phyloP scores from a whole-genome alignment of 1,284 basidiomycete genomes.

The Ceratorhiza oryzae-sativae region DNA sequence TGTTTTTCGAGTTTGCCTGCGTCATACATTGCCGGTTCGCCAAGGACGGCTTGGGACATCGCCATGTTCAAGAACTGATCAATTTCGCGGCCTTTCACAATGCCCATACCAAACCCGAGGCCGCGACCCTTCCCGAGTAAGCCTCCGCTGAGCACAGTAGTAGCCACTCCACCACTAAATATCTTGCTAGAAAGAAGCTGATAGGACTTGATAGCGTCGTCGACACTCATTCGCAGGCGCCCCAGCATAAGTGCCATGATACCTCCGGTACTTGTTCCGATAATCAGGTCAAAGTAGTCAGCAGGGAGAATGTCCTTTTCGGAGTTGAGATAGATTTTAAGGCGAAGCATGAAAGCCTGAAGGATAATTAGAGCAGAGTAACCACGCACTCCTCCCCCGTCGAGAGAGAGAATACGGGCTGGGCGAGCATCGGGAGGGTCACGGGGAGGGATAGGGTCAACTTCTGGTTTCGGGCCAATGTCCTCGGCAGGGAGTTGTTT shows the following conservation, averaged over 20 bases:
- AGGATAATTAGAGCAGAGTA: conserved; percentile 34
- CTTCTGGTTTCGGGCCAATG: background rate
- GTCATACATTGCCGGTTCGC: conserved; percentile 17
- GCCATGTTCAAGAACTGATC: conserved; percentile 4
- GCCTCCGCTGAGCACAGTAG: conserved; percentile 8
- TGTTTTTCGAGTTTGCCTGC: conserved; percentile 10
- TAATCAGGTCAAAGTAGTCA: conserved; percentile 30
- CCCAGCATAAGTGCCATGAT: conserved; percentile 51
- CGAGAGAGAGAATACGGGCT: conserved; percentile 25
- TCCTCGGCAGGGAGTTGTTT: background rate
- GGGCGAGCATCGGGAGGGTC: background rate
- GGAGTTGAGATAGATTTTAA: background rate
- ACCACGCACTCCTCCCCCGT: conserved; percentile 41
- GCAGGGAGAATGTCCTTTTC: conserved; percentile 1
- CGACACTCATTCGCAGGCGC: conserved; percentile 48
- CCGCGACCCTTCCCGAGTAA: conserved; percentile 4
- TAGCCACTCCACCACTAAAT: conserved; percentile 16
- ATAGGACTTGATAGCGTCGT: conserved; percentile 42
- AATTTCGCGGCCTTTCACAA: conserved; percentile 4
- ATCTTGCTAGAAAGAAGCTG: conserved; percentile 23
- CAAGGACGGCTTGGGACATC: background rate
- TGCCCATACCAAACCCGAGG: conserved; percentile 13
- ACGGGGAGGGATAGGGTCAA: background rate
- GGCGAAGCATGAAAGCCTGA: conserved; percentile 29
- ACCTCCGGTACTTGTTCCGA: conserved; percentile 25